phyloP scores from a whole-genome alignment of 2,329 filamentous ascomycete genomes.

The Lachnellula suecica region DNA sequence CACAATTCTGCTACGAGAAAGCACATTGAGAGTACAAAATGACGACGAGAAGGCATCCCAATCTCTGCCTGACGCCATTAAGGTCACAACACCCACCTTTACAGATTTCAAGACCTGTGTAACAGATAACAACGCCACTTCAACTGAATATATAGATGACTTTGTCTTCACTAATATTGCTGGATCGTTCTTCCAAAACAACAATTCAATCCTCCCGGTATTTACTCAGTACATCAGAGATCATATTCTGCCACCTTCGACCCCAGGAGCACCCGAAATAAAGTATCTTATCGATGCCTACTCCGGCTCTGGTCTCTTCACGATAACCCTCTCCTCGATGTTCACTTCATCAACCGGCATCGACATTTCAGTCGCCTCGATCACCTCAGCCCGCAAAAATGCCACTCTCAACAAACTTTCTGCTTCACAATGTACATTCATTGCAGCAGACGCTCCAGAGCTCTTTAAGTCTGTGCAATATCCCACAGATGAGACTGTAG shows the following conservation, averaged over 20 bases:
- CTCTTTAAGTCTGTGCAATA: slow-evolving; percentile 79
- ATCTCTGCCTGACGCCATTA: slow-evolving; percentile 28
- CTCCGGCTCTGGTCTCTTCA: slow-evolving; percentile 96
- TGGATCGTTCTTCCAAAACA: slow-evolving; percentile 98
- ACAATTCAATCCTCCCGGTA: slow-evolving; percentile 89
- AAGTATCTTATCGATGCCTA: slow-evolving; percentile 96
- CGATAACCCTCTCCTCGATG: slow-evolving; percentile 81
- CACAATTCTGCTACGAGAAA: slow-evolving; percentile 86
- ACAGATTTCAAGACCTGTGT: slow-evolving; percentile 85
- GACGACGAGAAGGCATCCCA: slow-evolving; percentile 30
- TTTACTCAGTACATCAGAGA: slow-evolving; percentile 88
- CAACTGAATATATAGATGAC: slow-evolving; percentile 80
- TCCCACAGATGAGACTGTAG: slow-evolving; percentile 77
- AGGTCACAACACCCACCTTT: slow-evolving; percentile 45
- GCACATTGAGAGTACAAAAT: slow-evolving; percentile 66
- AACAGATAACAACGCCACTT: slow-evolving; percentile 78
- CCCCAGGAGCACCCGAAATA: slow-evolving; percentile 46
- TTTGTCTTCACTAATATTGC: slow-evolving; percentile 89
- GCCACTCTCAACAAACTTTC: slow-evolving; percentile 73
- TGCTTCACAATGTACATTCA: slow-evolving; percentile 71
- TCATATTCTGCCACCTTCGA: slow-evolving; percentile 62
- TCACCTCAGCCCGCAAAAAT: slow-evolving; percentile 76
- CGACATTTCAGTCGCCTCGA: slow-evolving; percentile 80
- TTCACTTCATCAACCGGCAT: slow-evolving; percentile 87
- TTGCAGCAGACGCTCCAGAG: slow-evolving; percentile 81